phyloP scores from a whole-genome alignment of 805 yeast species.

The Alloascoidea hylecoeti region DNA sequence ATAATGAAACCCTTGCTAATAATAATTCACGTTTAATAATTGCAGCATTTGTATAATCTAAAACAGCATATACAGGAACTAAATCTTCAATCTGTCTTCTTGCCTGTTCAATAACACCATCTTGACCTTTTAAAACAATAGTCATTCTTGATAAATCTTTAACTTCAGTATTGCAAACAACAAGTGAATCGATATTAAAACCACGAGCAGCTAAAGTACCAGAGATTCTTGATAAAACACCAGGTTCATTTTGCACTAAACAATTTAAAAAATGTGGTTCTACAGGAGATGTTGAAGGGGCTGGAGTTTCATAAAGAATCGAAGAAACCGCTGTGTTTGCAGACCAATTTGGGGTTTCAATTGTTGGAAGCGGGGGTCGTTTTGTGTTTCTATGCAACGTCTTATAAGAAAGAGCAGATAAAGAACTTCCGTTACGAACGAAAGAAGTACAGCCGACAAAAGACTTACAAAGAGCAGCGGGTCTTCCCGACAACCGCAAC shows the following conservation, averaged over 20 bases:
- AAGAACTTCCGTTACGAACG: neutral
- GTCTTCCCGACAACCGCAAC: no score
- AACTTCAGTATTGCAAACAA: slow-evolving; percentile 94
- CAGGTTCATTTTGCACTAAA: slow-evolving; percentile 98
- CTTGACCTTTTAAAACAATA: slow-evolving; percentile 85
- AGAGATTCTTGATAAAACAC: slow-evolving; percentile 85
- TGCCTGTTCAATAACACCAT: slow-evolving; percentile 94
- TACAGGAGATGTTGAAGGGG: slow-evolving; percentile 29
- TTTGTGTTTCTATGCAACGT: slow-evolving; percentile 66
- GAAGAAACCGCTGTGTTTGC: slow-evolving; percentile 96
- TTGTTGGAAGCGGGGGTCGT: slow-evolving; percentile 84
- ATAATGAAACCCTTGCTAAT: slow-evolving; percentile 79
- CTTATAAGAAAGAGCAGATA: slow-evolving; percentile 86
- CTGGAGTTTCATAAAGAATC: slow-evolving; percentile 84
- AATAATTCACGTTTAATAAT: slow-evolving; percentile 85
- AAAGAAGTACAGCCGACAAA: no score
- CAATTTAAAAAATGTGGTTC: slow-evolving; percentile 91
- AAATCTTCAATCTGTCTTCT: slow-evolving; percentile 95
- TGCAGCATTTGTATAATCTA: slow-evolving; percentile 84
- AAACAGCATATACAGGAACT: slow-evolving; percentile 96
- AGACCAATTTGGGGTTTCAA: slow-evolving; percentile 89
- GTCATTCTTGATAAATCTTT: slow-evolving; percentile 95
- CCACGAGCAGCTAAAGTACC: slow-evolving; percentile 98
- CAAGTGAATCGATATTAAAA: slow-evolving; percentile 93
- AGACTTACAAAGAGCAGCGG: no score